Percentiles rank a stretch among this genome's conserved stretches.
These are phyloP conservation scores for Clausena lansium DNA, from an alignment of 345 rosid genomes.

Conservation along the genomic window DNA sequence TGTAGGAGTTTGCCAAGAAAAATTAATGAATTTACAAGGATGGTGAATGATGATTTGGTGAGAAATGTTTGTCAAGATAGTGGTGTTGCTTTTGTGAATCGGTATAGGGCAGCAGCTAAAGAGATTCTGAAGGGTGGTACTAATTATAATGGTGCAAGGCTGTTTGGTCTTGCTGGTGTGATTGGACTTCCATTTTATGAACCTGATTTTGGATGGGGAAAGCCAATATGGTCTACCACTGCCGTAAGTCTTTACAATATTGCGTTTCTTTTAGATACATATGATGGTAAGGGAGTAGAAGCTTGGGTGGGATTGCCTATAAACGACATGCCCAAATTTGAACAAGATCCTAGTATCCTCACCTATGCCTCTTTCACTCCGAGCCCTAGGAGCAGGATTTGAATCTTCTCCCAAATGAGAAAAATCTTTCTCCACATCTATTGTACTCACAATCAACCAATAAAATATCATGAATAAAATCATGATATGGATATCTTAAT, in stretches of 20 bases:
- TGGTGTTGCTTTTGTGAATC: not conserved
- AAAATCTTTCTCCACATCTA: no score
- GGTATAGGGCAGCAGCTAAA: not conserved
- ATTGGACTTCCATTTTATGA: slow-evolving; percentile 25
- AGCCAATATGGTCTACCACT: slow-evolving; percentile 10
- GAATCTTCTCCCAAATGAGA: not conserved
- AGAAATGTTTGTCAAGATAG: not conserved
- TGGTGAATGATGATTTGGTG: not conserved
- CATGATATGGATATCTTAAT: no score
- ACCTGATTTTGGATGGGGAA: slow-evolving; percentile 24
- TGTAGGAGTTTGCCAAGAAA: not conserved
- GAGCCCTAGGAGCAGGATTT: not conserved
- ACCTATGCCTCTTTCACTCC: not conserved
- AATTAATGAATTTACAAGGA: not conserved
- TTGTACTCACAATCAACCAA: no score
- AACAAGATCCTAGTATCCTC: not conserved
- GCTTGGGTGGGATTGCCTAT: not conserved
- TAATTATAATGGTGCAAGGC: not conserved
- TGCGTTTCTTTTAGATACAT: slow-evolving; percentile 11
- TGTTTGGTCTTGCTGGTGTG: slow-evolving; percentile 17
- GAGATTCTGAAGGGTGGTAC: not conserved
- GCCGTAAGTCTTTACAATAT: slow-evolving; percentile 1
- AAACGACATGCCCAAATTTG: not conserved
- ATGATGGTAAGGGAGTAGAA: not conserved
- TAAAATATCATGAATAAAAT: no score